Conservation (phyloP, 352 stramenopile species). For the Pythium volutum region DNA sequence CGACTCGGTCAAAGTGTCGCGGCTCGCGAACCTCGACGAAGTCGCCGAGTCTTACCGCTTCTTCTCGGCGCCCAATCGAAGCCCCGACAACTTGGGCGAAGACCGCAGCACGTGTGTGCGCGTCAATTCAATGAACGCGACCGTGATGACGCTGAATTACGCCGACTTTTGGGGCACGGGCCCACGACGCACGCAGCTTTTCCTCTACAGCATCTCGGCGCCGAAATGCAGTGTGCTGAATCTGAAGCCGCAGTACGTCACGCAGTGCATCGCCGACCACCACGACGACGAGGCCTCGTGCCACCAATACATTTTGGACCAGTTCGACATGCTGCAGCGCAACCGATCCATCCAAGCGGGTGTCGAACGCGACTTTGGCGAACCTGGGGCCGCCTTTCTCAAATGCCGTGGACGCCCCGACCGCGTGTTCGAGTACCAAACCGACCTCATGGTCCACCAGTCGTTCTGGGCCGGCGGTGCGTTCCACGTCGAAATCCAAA, state of each 20-base stretch:
- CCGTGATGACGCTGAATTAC: slow-evolving; percentile 26
- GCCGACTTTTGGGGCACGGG: slow-evolving; percentile 34
- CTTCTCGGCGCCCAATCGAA: slow-evolving; percentile 25
- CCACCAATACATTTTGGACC: slow-evolving; percentile 27
- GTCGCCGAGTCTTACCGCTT: slow-evolving; percentile 25
- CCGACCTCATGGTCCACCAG: slow-evolving; percentile 32
- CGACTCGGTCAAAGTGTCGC: slow-evolving; percentile 12
- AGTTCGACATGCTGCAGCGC: slow-evolving; percentile 24
- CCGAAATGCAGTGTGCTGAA: slow-evolving; percentile 34
- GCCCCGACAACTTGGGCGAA: slow-evolving; percentile 21
- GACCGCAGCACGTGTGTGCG: slow-evolving; percentile 25
- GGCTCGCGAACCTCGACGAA: slow-evolving; percentile 29
- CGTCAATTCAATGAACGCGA: slow-evolving; percentile 24
- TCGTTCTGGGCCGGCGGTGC: slow-evolving; percentile 33
- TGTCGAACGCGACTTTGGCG: slow-evolving; percentile 26
- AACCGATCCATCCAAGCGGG: slow-evolving; percentile 24
- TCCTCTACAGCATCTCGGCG: slow-evolving; percentile 34
- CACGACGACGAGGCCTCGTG: slow-evolving; percentile 15
- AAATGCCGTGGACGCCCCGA: slow-evolving; percentile 26
- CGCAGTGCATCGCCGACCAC: slow-evolving; percentile 17
- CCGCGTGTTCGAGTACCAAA: slow-evolving; percentile 27
- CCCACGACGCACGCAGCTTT: slow-evolving; percentile 24
- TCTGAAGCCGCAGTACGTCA: slow-evolving; percentile 24
- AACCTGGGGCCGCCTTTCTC: slow-evolving; percentile 25
- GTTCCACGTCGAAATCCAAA: slow-evolving; percentile 30